phyloP scores from a whole-genome alignment of 2,329 filamentous ascomycete species.

The Paracorniculantispora psalliotae region DNA sequence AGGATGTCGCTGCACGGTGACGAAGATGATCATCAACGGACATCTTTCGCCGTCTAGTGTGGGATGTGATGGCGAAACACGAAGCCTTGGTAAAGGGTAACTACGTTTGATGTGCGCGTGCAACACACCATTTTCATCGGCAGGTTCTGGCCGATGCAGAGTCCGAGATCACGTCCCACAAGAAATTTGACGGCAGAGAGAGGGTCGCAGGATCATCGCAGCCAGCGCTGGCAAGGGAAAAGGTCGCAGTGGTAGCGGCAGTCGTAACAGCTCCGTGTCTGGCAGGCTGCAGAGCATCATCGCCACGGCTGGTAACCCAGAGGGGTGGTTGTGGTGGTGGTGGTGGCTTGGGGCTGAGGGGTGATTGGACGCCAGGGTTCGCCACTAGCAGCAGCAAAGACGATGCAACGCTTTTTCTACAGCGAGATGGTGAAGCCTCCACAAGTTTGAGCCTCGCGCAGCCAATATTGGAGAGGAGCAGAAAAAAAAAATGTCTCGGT shows the following conservation, averaged over 20 bases:
- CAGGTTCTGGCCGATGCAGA: neutral
- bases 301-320: neutral
- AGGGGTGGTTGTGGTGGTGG: neutral
- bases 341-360: conserved; percentile 9
- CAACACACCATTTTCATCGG: neutral
- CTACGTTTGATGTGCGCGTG: too few species aligned
- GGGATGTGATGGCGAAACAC: neutral
- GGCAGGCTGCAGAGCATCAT: neutral
- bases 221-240: neutral
- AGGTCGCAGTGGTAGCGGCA: neutral
- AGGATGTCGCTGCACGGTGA: neutral
- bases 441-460: too few species aligned
- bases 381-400: neutral
- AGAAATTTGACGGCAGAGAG: neutral
- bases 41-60: too few species aligned
- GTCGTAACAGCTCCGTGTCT: neutral
- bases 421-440: neutral
- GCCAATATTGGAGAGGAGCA: too few species aligned
- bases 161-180: conserved; percentile 1
- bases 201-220: neutral
- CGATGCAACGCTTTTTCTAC: neutral
- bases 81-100: neutral
- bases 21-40: neutral
- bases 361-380: neutral
- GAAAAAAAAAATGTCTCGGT: too few species aligned